These are phyloP conservation scores for Phoma sp. DNA, from an alignment of 2,329 filamentous ascomycete genomes.

Conservation along the genomic window DNA sequence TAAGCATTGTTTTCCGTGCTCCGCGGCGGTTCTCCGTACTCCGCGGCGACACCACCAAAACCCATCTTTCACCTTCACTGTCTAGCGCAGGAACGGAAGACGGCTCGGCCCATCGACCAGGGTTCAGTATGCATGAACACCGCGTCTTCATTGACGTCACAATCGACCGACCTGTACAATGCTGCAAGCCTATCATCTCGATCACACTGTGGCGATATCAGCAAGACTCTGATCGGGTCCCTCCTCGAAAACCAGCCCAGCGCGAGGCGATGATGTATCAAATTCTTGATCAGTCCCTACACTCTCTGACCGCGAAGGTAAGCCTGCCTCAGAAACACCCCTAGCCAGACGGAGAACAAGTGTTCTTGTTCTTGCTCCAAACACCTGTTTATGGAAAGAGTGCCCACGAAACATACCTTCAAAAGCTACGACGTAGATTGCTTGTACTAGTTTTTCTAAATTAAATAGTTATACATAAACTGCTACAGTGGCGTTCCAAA, in stretches of 20 bases:
- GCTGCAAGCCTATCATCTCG: not conserved
- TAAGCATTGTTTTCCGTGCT: not conserved
- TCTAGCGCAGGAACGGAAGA: not conserved
- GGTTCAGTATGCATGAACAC: not conserved
- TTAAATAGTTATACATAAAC: no score
- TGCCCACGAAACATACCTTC: no score
- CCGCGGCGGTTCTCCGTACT: no score
- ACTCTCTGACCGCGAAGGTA: not conserved
- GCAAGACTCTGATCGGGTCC: not conserved
- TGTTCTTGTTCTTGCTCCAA: not conserved
- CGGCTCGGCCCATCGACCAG: not conserved
- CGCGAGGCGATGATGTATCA: not conserved
- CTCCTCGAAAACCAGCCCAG: not conserved
- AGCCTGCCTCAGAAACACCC: constrained; percentile 7
- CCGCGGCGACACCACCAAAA: not conserved
- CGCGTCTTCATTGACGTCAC: not conserved
- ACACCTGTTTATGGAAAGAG: not conserved
- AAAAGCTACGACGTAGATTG: no score
- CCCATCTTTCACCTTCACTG: not conserved
- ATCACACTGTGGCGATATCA: not conserved
- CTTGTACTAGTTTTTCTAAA: no score
- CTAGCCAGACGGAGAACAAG: not conserved
- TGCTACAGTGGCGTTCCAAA: no score
- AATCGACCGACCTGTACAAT: not conserved
- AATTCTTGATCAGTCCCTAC: not conserved